Evolutionary conservation across 371 early-diverging fungal genomes (phyloP), one percentile per base, ranked within the genome.

Genomic region (Mucor circinelloides): DNA sequence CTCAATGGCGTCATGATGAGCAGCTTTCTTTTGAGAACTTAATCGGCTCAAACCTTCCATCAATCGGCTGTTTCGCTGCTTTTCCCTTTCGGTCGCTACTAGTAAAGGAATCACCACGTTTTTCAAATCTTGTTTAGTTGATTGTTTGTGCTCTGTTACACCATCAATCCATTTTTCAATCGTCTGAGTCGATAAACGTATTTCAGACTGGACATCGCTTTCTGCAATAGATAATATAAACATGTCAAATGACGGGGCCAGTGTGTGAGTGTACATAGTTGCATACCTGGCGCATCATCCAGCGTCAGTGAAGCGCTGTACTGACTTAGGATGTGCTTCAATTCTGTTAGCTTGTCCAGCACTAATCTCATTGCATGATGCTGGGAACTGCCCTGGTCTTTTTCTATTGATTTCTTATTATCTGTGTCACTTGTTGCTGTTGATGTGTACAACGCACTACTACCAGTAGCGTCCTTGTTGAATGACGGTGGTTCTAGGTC

Each of bases 141-240:
- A 44, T 60, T 23, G 25, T 17, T 48, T 62, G 58, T 68, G 58
- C 27, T 57, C 57, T 19, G 58, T 66, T 61, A 55, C 59, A 70
- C 71, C 36, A 38, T 34, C 27, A 32, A 58, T 62, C 58, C 67
- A 68, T 58, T 63, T 62, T 32, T 66, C 63, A 59, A 68, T 68
- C 8, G 42, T 54, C 60, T 60, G 67, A 55, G 60, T 56, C 23
- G 60, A 60, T 42, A 67, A 61, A 44, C 7, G 9, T 2, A 44
- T 7, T 66, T 66, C 2, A 19, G 48, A 48, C 23, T 48, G 48
- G 21, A 25, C 8, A 30, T 17, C 36, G 36, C 36, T 31, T 1
- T 30, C 32, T 32, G 52, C 36, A 17, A 5, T 36, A 32, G 8
- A 19, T 36, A 58, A 10, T 34, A 34, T 23, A 48, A 50, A 23